Base-by-base conservation (phyloP, 345 rosid genomes). In the Dimocarpus longan region DNA sequence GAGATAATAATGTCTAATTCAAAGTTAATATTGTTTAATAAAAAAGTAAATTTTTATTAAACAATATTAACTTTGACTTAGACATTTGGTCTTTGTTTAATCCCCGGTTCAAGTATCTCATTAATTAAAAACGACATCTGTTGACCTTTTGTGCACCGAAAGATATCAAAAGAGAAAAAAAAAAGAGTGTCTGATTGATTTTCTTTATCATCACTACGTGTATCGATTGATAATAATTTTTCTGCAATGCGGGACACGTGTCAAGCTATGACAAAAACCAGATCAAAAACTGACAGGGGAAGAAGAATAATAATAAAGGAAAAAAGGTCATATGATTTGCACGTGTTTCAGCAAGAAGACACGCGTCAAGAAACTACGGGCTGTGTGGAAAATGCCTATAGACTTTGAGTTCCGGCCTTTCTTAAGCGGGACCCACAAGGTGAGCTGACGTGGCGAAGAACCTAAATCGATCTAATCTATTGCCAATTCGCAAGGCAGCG, bases 121-220 rank as follows among this genome's bases (percentile, higher is more conserved):
- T 32, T 32, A 32, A 32, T 32, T 32, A 32, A 32, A 32, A 32
- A 32, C 37, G 37, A 32, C 37, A 2, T 3, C 37, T 1, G 37
- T 68, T 68, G 66, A 40, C 59, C 60, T 57, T 77, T 52, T 52
- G 8, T 5, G 24, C 60, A 69, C 74, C 74, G 80, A 77, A 77
- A 77, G 74, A 48, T 24, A 70, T 32, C 37, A 32, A 32, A 32
- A 2, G 37, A 32, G 37, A 3, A 32, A 32, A 32, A 32, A 2
- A 28, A 2, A 2, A 32, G 1, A 32, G 37, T 32, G 37, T 32
- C 9, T 42, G 7, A 42, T 42, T 42, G 44, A 1, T 11, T 54
- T 11, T 54, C 4, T 16, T 54, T 54, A 8, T 54, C 19, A 8
- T 54, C 59, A 11, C 59, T 54, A 54, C 59, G 59, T 54, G 59